phyloP scores from a whole-genome alignment of 805 yeast genomes.

The Tetrapisispora phaffii region DNA sequence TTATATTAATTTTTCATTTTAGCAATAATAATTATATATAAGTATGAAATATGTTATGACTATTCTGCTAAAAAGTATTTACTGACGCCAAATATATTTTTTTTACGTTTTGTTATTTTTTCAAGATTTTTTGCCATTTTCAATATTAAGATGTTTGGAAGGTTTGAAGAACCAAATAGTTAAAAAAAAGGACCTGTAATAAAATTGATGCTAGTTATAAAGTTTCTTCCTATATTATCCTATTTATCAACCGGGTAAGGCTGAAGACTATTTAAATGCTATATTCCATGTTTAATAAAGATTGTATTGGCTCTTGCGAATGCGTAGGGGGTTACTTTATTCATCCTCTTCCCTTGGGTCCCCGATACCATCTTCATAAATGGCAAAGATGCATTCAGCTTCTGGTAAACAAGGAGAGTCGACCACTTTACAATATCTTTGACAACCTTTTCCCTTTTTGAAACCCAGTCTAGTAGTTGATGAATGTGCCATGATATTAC shows the following conservation, averaged over 20 bases:
- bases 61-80: too few species aligned
- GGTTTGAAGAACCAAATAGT: too few species aligned
- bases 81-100: neutral
- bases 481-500: conserved; percentile 93
- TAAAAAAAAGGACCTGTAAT: too few species aligned
- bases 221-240: neutral
- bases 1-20: too few species aligned
- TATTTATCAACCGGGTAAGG: neutral
- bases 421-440: conserved; percentile 86
- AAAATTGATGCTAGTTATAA: neutral
- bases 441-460: conserved; percentile 85
- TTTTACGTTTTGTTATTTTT: too few species aligned
- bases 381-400: conserved; percentile 88
- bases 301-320: too few species aligned
- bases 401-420: conserved; percentile 97
- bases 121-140: too few species aligned
- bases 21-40: too few species aligned
- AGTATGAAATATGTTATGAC: too few species aligned
- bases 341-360: conserved; percentile 82
- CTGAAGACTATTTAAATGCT: neutral
- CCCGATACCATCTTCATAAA: conserved; percentile 93
- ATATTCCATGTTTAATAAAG: neutral
- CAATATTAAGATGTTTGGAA: too few species aligned
- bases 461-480: conserved; percentile 88
- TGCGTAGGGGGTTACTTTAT: too few species aligned